Percentiles rank a stretch among this genome's conserved stretches.
phyloP scores from a whole-genome alignment of 306 rosid species.

The Medicago ruthenica region DNA sequence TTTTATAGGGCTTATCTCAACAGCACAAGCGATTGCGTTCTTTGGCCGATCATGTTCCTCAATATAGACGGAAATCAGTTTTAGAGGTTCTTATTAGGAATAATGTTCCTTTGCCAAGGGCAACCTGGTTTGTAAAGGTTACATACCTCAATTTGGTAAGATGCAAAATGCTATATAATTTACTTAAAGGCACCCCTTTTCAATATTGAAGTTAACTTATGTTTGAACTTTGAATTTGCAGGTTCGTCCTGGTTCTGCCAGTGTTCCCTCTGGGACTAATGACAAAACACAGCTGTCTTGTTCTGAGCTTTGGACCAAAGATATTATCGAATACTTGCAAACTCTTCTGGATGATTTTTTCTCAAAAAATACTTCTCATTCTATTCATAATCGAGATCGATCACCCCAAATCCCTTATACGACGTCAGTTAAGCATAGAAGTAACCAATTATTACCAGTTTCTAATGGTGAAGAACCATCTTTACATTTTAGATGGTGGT shows the following conservation, averaged over 20 bases:
- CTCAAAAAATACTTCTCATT: conserved; percentile 64
- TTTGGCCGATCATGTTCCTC: conserved; percentile 84
- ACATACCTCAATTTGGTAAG: conserved; percentile 89
- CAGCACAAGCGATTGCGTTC: conserved; percentile 81
- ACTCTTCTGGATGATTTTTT: conserved; percentile 78
- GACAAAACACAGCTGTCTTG: conserved; percentile 81
- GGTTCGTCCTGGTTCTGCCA: conserved; percentile 70
- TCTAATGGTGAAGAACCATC: conserved; percentile 81
- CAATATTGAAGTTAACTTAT: conserved; percentile 44
- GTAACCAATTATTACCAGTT: conserved; percentile 53
- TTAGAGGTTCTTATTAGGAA: conserved; percentile 87
- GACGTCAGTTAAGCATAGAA: conserved; percentile 61
- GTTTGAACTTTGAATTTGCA: conserved; percentile 46
- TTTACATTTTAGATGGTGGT: conserved; percentile 91
- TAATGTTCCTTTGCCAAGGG: conserved; percentile 90
- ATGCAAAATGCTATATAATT: conserved; percentile 16
- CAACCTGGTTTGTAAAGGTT: conserved; percentile 93
- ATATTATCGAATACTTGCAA: conserved; percentile 86
- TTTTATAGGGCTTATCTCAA: conserved; percentile 85
- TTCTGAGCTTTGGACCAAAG: conserved; percentile 88
- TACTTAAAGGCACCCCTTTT: not conserved
- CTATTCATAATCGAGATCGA: conserved; percentile 65
- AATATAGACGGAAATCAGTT: conserved; percentile 64
- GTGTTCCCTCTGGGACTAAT: conserved; percentile 63
- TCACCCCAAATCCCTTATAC: conserved; percentile 64